A percentile compares a stretch with the other conserved stretches of the same genome.
phyloP scores from a whole-genome alignment of 2,329 filamentous ascomycete species.

The Exophiala oligosperma region DNA sequence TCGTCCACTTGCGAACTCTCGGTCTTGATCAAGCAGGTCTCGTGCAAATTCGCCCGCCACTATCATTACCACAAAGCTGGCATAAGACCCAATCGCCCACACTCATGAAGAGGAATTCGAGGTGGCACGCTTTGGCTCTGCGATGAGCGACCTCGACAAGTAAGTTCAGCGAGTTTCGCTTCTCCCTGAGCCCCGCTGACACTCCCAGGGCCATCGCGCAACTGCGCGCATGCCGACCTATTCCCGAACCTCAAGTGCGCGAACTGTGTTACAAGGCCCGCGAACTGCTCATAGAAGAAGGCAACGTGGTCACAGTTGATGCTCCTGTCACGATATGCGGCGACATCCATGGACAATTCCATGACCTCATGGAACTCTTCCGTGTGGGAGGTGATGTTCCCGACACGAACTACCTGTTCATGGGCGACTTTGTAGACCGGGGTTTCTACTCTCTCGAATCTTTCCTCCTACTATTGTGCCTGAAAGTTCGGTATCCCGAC shows the following conservation, averaged over 20 bases:
- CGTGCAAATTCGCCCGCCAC: slow-evolving; percentile 1
- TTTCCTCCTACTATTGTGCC: slow-evolving; percentile 88
- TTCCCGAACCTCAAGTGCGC: slow-evolving; percentile 91
- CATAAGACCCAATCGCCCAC: background rate
- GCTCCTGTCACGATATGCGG: slow-evolving; percentile 97
- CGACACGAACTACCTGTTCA: slow-evolving; percentile 95
- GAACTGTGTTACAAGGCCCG: slow-evolving; percentile 97
- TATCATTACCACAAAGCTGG: slow-evolving; percentile 1
- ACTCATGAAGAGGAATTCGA: slow-evolving; percentile 15
- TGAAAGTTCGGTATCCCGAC: slow-evolving; percentile 96
- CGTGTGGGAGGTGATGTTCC: slow-evolving; percentile 90
- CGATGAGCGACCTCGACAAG: slow-evolving; percentile 94
- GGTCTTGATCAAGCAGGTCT: background rate
- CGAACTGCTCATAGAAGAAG: slow-evolving; percentile 94
- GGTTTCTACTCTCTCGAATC: slow-evolving; percentile 98
- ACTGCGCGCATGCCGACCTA: slow-evolving; percentile 90
- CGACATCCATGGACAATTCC: slow-evolving; percentile 95
- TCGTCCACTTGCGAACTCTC: background rate
- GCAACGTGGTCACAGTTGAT: slow-evolving; percentile 92
- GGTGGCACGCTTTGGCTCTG: slow-evolving; percentile 29
- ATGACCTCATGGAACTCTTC: slow-evolving; percentile 96
- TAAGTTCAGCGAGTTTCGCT: slow-evolving; percentile 44
- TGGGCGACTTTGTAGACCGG: slow-evolving; percentile 97
- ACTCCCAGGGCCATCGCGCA: slow-evolving; percentile 80
- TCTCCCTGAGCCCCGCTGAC: background rate